These are phyloP conservation scores for Tubosaeta brunneosetosa DNA, from an alignment of 768 basidiomycete species.

Conservation along the genomic window DNA sequence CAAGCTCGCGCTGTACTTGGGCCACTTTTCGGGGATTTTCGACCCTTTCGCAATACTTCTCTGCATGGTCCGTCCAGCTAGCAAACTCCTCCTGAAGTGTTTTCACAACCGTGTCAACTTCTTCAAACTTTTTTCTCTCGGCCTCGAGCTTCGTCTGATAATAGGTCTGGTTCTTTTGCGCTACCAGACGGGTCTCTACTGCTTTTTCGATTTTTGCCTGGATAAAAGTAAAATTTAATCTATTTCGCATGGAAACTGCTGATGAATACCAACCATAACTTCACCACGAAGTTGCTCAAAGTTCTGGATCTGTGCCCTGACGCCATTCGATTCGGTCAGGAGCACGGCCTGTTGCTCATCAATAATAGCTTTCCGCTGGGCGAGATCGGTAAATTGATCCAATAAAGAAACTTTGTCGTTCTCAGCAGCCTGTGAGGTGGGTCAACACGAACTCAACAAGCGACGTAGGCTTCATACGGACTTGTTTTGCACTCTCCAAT, in stretches of 20 bases:
- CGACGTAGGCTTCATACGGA: slow-evolving; percentile 24
- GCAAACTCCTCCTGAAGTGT: slow-evolving; percentile 58
- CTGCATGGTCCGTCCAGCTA: slow-evolving; percentile 64
- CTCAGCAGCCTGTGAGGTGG: slow-evolving; percentile 45
- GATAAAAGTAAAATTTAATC: not conserved
- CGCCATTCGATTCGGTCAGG: slow-evolving; percentile 37
- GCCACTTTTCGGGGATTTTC: slow-evolving; percentile 54
- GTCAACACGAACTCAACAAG: not conserved
- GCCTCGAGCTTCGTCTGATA: slow-evolving; percentile 50
- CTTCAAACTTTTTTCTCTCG: slow-evolving; percentile 43
- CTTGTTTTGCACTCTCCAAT: slow-evolving; percentile 51
- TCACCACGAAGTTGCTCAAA: slow-evolving; percentile 42
- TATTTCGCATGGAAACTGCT: not conserved
- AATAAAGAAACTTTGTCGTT: slow-evolving; percentile 45
- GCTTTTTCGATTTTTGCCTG: slow-evolving; percentile 51
- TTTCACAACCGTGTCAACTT: slow-evolving; percentile 42
- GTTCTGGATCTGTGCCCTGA: slow-evolving; percentile 49
- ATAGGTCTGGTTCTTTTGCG: slow-evolving; percentile 44
- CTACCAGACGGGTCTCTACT: slow-evolving; percentile 44
- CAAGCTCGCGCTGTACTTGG: slow-evolving; percentile 55
- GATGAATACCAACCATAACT: slow-evolving; percentile 39
- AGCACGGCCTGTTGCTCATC: slow-evolving; percentile 44
- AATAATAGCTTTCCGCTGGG: slow-evolving; percentile 41
- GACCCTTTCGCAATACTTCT: slow-evolving; percentile 54
- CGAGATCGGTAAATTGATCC: slow-evolving; percentile 47